A percentile compares a stretch with the other conserved stretches of the same genome.
Evolutionary conservation across 1,139 yeast genomes (phyloP).

Genomic region (Candida tetrigidarum): DNA sequence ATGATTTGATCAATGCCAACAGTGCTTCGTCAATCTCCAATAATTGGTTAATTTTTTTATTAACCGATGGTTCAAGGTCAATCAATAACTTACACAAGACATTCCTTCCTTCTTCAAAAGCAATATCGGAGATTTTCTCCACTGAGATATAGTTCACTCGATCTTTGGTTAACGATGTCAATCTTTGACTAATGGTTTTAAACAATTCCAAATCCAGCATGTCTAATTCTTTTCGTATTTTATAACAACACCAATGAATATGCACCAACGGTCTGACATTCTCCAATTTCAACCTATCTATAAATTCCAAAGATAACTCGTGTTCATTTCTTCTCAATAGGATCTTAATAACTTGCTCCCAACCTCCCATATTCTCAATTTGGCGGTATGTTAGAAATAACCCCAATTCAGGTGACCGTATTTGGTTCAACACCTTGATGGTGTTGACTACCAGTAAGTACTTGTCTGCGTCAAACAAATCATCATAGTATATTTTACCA

Average conservation of each 20-base stretch:
- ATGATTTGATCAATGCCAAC: slow-evolving; percentile 69
- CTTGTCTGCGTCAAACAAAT: slow-evolving; percentile 54
- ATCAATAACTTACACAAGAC: slow-evolving; percentile 67
- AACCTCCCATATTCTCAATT: slow-evolving; percentile 52
- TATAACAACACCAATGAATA: slow-evolving; percentile 81
- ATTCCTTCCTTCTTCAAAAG: slow-evolving; percentile 83
- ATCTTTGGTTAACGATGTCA: slow-evolving; percentile 27
- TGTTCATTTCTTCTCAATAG: slow-evolving; percentile 66
- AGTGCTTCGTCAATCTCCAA: slow-evolving; percentile 75
- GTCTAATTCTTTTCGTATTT: slow-evolving; percentile 59
- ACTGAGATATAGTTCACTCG: slow-evolving; percentile 51
- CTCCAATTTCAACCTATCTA: slow-evolving; percentile 50
- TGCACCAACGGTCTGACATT: slow-evolving; percentile 60
- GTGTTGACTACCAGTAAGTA: slow-evolving; percentile 65
- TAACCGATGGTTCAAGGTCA: slow-evolving; percentile 68
- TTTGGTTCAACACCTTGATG: slow-evolving; percentile 70
- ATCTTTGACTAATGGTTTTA: slow-evolving; percentile 49
- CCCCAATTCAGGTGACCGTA: slow-evolving; percentile 68
- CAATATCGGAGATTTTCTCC: slow-evolving; percentile 66
- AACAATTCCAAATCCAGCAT: slow-evolving; percentile 64
- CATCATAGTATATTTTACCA: slow-evolving; percentile 70
- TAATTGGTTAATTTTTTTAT: slow-evolving; percentile 64
- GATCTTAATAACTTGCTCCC: slow-evolving; percentile 59
- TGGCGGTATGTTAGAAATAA: slow-evolving; percentile 67
- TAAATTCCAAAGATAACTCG: slow-evolving; percentile 64